Base-by-base conservation (phyloP, 306 rosid genomes). In the Lathyrus sativus region DNA sequence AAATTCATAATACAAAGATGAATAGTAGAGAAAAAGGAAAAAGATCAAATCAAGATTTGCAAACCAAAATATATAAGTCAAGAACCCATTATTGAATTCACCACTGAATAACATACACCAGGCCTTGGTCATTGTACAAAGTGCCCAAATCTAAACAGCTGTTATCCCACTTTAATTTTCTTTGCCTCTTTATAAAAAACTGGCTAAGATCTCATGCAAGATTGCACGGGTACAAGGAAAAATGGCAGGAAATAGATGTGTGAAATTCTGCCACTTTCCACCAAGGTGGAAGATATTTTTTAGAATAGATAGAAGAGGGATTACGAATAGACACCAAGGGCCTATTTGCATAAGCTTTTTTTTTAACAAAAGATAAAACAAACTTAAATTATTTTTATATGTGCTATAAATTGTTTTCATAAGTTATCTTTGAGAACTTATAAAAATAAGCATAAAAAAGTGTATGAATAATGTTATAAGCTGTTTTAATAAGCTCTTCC, bases 31-130 rank as follows among this genome's bases (percentile, higher is more conserved):
- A 63, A 41, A 54, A 46, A 53, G 51, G 41, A 26, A 28, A 60
- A 17, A 75, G 43, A 63, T 76, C 57, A 39, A 73, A 73, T 11
- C 12, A 62, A 65, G 39, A 65, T 38, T 72, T 51, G 37, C 60
- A 70, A 53, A 55, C 39, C 49, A 69, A 53, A 37, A 45, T 11
- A 44, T 43, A 62, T 61, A 41, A 49, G 14, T 62, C 38, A 39
- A 28, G 28, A 43, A 41, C 6, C 56, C 42, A 12, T 62, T 15
- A 28, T 38, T 17, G 59, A 69, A 51, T 35, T 65, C 67, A 19
- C 43, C 67, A 56, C 24, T 46, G 11, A 67, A 59, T 65, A 35
- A 58, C 74, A 58, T 18, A 39, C 51, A 45, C 60, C 62, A 58
- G 22, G 9, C 35, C 44, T 58, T 48, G 22, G 49, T 7, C 54